Conservation (phyloP, 1,284 basidiomycete species). For the Ceratobasidium papillatum region DNA sequence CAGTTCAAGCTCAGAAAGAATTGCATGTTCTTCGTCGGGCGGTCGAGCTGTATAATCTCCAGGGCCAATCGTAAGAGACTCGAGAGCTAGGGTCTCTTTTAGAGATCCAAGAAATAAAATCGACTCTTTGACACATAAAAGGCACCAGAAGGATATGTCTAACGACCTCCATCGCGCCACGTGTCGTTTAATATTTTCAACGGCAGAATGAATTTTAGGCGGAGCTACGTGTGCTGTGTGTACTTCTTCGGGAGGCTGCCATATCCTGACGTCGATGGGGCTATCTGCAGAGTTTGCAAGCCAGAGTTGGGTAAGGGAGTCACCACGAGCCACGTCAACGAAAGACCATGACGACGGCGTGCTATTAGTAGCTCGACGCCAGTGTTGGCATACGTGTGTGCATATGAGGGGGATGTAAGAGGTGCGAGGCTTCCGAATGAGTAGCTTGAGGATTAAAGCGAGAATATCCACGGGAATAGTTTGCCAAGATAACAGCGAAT, state of each 20-base stretch:
- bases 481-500: not conserved
- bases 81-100: not conserved
- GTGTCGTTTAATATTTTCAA: not conserved
- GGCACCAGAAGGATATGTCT: not conserved
- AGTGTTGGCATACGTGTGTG: constrained; percentile 10
- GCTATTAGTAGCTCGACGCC: not conserved
- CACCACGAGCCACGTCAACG: constrained; percentile 2
- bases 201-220: not conserved
- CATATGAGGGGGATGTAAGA: constrained; percentile 9
- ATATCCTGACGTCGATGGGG: not conserved
- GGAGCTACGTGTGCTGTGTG: not conserved
- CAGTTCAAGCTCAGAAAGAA: not conserved
- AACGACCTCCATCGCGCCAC: not conserved
- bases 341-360: not conserved
- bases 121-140: not conserved
- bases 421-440: not conserved
- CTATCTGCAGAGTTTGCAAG: not conserved
- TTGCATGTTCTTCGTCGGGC: not conserved
- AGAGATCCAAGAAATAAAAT: not conserved
- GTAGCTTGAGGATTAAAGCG: constrained; percentile 1
- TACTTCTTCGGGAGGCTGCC: not conserved
- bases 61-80: constrained; percentile 3
- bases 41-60: not conserved
- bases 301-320: constrained; percentile 7
- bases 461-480: constrained; percentile 1